phyloP scores from a whole-genome alignment of 2,329 filamentous ascomycete genomes.

The Paecilomyces sp. region DNA sequence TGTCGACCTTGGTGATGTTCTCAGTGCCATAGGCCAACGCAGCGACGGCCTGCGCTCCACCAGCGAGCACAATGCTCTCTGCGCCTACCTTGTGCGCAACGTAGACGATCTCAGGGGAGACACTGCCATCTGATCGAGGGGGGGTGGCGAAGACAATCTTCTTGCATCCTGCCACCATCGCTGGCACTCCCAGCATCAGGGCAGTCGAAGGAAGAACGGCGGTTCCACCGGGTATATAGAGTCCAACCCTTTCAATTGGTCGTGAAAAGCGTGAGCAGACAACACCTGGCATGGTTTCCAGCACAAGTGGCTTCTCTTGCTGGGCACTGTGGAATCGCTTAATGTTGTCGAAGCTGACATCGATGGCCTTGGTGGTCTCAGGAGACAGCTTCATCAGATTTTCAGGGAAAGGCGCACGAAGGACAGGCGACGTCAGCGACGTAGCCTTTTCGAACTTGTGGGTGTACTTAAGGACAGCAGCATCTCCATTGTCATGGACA shows the following conservation, averaged over 20 bases:
- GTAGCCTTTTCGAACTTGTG: constrained; percentile 98
- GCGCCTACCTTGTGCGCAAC: constrained; percentile 94
- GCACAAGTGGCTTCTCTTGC: constrained; percentile 68
- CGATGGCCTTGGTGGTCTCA: constrained; percentile 88
- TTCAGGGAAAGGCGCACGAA: constrained; percentile 80
- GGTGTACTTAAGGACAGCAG: constrained; percentile 82
- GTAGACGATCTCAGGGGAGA: constrained; percentile 96
- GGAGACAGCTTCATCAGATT: constrained; percentile 76
- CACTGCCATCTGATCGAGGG: constrained; percentile 76
- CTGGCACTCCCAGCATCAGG: constrained; percentile 95
- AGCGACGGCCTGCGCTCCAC: constrained; percentile 89
- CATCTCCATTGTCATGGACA: constrained; percentile 75
- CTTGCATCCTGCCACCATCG: constrained; percentile 94
- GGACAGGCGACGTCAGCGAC: constrained; percentile 77
- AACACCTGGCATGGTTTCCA: constrained; percentile 98
- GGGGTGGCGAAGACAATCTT: constrained; percentile 92
- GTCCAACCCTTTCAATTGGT: constrained; percentile 89
- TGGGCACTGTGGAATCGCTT: constrained; percentile 89
- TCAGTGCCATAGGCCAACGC: constrained; percentile 97
- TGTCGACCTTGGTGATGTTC: constrained; percentile 92
- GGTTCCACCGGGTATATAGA: constrained; percentile 93
- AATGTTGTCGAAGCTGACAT: constrained; percentile 91
- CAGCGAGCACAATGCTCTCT: constrained; percentile 90
- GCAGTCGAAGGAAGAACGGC: constrained; percentile 96
- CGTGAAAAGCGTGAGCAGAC: constrained; percentile 87